Conservation (phyloP, 352 stramenopile species). For the Globisporangium paddicum region DNA sequence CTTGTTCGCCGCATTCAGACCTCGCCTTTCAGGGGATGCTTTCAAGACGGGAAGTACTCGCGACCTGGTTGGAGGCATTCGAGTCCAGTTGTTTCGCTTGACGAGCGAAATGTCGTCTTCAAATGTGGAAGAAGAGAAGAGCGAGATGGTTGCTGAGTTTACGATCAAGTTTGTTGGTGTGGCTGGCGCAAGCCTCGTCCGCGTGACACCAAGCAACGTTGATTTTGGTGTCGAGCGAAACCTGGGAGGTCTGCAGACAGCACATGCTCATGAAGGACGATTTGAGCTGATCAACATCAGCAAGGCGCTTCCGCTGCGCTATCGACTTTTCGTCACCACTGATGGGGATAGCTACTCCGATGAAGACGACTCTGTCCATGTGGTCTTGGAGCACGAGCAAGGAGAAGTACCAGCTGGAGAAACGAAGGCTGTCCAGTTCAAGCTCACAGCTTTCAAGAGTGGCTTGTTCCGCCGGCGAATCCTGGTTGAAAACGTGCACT, state of each 20-base stretch:
- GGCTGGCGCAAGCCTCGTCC: constrained; percentile 71
- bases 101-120: background rate
- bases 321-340: constrained; percentile 67
- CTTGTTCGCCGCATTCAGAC: constrained; percentile 76
- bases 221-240: constrained; percentile 81
- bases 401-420: constrained; percentile 64
- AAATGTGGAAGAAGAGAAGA: constrained; percentile 46
- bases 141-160: constrained; percentile 79
- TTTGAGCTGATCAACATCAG: constrained; percentile 84
- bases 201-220: constrained; percentile 55
- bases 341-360: constrained; percentile 71
- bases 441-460: constrained; percentile 58
- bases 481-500: constrained; percentile 81
- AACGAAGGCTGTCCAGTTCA: constrained; percentile 50
- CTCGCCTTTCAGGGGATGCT: constrained; percentile 70
- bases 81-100: constrained; percentile 74
- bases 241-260: constrained; percentile 30
- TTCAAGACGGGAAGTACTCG: constrained; percentile 75
- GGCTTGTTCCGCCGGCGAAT: constrained; percentile 79
- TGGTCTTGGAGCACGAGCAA: constrained; percentile 67
- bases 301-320: constrained; percentile 69
- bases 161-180: constrained; percentile 87
- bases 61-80: constrained; percentile 84
- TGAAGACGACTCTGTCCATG: constrained; percentile 61
- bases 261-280: constrained; percentile 50